phyloP scores from a whole-genome alignment of 257 asterid species.

The Eucommia ulmoides region DNA sequence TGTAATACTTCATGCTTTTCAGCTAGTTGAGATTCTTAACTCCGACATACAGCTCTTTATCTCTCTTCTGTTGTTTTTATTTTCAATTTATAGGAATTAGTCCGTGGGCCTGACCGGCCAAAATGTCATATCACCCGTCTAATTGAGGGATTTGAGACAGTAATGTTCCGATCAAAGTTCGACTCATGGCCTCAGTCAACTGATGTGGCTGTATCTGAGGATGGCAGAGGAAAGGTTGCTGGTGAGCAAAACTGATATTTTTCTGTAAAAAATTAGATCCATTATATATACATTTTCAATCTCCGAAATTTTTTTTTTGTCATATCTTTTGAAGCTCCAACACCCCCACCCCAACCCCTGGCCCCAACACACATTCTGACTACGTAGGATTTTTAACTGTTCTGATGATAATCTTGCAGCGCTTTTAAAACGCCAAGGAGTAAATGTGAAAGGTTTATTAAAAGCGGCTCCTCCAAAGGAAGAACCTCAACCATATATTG shows the following conservation, averaged over 20 bases:
- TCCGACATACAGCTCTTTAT: constrained; percentile 7
- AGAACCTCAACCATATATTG: constrained; percentile 72
- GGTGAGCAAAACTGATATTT: too few relatives aligned
- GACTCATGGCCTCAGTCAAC: constrained; percentile 77
- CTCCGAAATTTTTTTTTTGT: too few relatives aligned
- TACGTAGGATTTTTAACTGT: too few relatives aligned
- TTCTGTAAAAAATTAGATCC: too few relatives aligned
- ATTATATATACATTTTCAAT: too few relatives aligned
- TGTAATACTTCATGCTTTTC: constrained; percentile 37
- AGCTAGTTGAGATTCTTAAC: constrained; percentile 10
- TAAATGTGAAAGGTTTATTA: constrained; percentile 83
- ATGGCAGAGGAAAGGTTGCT: constrained; percentile 98
- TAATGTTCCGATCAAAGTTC: constrained; percentile 69
- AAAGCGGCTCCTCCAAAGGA: constrained; percentile 90
- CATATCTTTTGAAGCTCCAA: too few relatives aligned
- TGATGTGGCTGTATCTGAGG: constrained; percentile 68
- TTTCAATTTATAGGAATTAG: constrained; percentile 42
- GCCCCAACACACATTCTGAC: too few relatives aligned
- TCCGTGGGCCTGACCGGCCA: constrained; percentile 49
- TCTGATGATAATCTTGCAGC: constrained; percentile 35
- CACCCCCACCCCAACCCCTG: too few relatives aligned
- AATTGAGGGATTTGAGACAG: constrained; percentile 97
- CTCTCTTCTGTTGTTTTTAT: constrained; percentile 5
- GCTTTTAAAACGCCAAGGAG: constrained; percentile 92
- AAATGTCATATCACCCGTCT: constrained; percentile 58